Percentiles rank a stretch among this genome's conserved stretches.
Conservation (phyloP, 2,329 filamentous ascomycete genomes). For the Apiospora malaysiana region DNA sequence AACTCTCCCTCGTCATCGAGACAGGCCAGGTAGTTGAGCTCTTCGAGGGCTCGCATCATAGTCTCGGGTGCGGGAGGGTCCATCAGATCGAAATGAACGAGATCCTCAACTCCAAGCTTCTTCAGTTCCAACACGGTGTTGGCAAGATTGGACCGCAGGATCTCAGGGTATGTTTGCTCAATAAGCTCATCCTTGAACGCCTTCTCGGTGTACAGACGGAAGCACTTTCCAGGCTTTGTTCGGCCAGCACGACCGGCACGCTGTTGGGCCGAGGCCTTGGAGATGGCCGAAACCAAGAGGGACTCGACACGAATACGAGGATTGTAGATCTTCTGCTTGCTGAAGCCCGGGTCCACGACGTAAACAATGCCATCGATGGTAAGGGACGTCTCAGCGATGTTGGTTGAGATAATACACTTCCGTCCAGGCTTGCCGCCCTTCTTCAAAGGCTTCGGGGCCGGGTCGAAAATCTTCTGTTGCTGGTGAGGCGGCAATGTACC, state of each 20-base stretch:
- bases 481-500: slow-evolving; percentile 90
- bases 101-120: slow-evolving; percentile 92
- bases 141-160: slow-evolving; percentile 90
- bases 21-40: slow-evolving; percentile 96
- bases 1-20: slow-evolving; percentile 96
- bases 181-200: slow-evolving; percentile 99
- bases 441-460: slow-evolving; percentile 75
- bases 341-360: slow-evolving; percentile 98
- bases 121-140: slow-evolving; percentile 96
- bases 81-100: slow-evolving; percentile 99
- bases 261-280: slow-evolving; percentile 96
- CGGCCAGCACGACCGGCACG: slow-evolving; percentile 98
- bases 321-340: slow-evolving; percentile 99
- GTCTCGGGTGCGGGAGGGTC: slow-evolving; percentile 97
- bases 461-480: slow-evolving; percentile 95
- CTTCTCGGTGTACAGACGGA: slow-evolving; percentile 91
- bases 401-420: slow-evolving; percentile 93
- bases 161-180: slow-evolving; percentile 95
- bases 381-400: slow-evolving; percentile 96
- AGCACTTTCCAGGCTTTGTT: slow-evolving; percentile 98
- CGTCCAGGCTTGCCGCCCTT: slow-evolving; percentile 85
- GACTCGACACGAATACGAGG: slow-evolving; percentile 96
- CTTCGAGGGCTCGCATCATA: slow-evolving; percentile 95
- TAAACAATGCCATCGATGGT: slow-evolving; percentile 99
- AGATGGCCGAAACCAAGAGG: slow-evolving; percentile 95